Base-by-base conservation (phyloP, 1,139 yeast species). In the Candida tunisiensis region DNA sequence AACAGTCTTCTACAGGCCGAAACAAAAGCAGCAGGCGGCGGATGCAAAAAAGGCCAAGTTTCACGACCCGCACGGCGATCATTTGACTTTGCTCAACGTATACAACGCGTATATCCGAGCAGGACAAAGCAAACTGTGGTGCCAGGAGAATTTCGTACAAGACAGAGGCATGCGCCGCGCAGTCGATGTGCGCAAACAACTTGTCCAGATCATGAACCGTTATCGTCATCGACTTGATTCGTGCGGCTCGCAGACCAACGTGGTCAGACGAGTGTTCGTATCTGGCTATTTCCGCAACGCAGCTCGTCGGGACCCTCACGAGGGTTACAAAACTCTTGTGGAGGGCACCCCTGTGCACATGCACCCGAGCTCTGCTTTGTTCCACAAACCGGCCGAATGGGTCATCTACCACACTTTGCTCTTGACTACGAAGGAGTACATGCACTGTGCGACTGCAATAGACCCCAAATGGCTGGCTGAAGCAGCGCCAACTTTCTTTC, bases 341-440 rank as follows among this genome's bases (percentile, higher is more conserved):
- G 93, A 80, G 36, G 65, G 67, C 20, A 77, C 93, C 0, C 69
- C 78, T 1, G 95, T 85, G 6, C 69, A 65, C 33, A 60, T 91
- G 41, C 98, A 91, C 48, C 98, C 98, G 2, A 77, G 93, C 2
- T 78, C 93, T 25, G 62, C 91, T 1, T 49, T 88, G 19, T 78
- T 69, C 45, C 78, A 74, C 15, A 75, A 74, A 39, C 65, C 62
- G 12, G 72, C 85, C 3, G 83, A 75, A 35, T 78, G 77, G 43
- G 91, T 83, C 28, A 58, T 88, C 2, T 88, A 83, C 44, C 93
- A 85, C 44, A 74, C 91, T 5, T 57, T 88, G 30, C 57, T 85
- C 25, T 58, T 80, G 41, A 88, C 96, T 0, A 65, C 82, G 4
- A 72, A 71, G 43, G 96, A 85, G 55, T 88, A 83, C 48, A 82